Conservation (phyloP, 2,329 filamentous ascomycete genomes). For the Lachnellula occidentalis region DNA sequence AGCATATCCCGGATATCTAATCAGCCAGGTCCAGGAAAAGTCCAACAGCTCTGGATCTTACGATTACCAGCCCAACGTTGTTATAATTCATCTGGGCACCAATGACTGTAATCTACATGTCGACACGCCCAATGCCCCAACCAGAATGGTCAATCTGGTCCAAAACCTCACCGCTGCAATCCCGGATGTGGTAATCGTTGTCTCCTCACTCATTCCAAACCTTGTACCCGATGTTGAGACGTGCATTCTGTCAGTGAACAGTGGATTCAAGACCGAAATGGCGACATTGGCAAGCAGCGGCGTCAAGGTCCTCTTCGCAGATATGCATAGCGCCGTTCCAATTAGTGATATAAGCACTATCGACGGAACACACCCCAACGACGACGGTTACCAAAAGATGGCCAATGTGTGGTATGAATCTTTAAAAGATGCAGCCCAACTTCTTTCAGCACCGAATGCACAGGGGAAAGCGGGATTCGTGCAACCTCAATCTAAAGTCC, state of each 20-base stretch:
- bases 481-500: background rate
- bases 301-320: constrained; percentile 35
- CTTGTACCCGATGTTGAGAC: constrained; percentile 23
- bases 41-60: constrained; percentile 28
- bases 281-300: constrained; percentile 33
- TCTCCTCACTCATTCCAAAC: constrained; percentile 16
- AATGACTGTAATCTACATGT: constrained; percentile 37
- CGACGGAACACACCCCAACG: constrained; percentile 21
- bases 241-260: constrained; percentile 31
- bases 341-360: constrained; percentile 3
- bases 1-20: constrained; percentile 39
- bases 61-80: constrained; percentile 35
- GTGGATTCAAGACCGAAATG: constrained; percentile 19
- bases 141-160: constrained; percentile 34
- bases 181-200: constrained; percentile 32
- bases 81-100: constrained; percentile 40
- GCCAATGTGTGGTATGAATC: constrained; percentile 13
- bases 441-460: background rate
- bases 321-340: constrained; percentile 33
- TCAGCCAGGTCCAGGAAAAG: constrained; percentile 36
- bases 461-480: background rate
- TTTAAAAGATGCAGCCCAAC: background rate
- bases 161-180: constrained; percentile 32
- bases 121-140: constrained; percentile 29
- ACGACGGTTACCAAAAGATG: constrained; percentile 23